Evolutionary conservation across 2,329 filamentous ascomycete genomes (phyloP), one percentile per base, ranked within the genome.

Genomic region (Aspergillus uvarum): DNA sequence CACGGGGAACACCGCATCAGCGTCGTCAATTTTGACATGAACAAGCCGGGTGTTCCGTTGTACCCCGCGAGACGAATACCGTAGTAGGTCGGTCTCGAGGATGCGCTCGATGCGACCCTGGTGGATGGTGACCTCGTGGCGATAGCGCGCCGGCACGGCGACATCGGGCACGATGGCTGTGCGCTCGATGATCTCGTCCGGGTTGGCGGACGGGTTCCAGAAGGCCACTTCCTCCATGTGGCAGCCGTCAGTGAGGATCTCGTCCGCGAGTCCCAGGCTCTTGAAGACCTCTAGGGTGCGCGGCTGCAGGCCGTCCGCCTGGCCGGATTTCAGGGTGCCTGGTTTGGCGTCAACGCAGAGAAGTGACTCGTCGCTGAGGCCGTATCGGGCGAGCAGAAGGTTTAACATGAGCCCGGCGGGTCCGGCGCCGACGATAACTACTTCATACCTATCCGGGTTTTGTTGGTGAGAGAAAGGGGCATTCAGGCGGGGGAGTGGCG

Each of bases 41-140:
- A 79, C 81, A 64, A 90, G 85, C 16, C 81, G 87, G 82, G 87
- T 89, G 16, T 87, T 86, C 50, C 88, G 79, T 74, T 89, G 84
- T 10, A 91, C 77, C 2, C 79, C 71, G 1, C 70, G 67, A 21
- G 85, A 81, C 8, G 82, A 84, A 64, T 88, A 85, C 72, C 86
- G 85, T 58, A 83, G 78, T 7, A 91, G 75, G 70, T 91, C 87
- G 11, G 79, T 79, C 61, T 91, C 87, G 64, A 91, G 87, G 47
- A 89, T 86, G 14, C 86, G 81, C 75, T 91, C 89, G 59, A 91
- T 90, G 63, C 85, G 75, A 5, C 89, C 89, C 71, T 91, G 89
- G 68, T 91, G 89, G 12, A 91, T 76, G 2, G 89, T 82, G 1
- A 88, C 87, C 54, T 88, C 89, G 68, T 89, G 89, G 4, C 87